These are phyloP conservation scores for Nevesoporus exiguus DNA, from an alignment of 768 basidiomycete species.

Conservation along the genomic window DNA sequence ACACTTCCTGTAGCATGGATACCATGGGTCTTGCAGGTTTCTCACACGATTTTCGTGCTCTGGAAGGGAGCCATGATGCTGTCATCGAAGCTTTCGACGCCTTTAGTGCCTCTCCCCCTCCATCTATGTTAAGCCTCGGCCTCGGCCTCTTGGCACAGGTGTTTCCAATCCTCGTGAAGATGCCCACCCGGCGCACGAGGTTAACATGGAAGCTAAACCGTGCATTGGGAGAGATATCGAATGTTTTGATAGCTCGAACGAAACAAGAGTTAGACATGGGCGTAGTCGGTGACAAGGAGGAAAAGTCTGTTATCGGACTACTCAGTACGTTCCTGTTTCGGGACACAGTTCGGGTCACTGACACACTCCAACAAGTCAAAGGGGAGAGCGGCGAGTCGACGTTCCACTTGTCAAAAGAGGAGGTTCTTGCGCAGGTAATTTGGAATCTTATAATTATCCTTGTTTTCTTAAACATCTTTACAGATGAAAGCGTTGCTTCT, in stretches of 20 bases:
- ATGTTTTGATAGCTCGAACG: conserved; percentile 38
- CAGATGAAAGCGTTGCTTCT: conserved; percentile 22
- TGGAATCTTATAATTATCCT: not conserved
- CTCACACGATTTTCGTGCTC: conserved; percentile 53
- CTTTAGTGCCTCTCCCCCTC: conserved; percentile 21
- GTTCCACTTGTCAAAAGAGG: conserved; percentile 26
- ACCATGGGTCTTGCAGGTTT: conserved; percentile 60
- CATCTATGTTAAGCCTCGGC: conserved; percentile 27
- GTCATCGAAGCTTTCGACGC: conserved; percentile 41
- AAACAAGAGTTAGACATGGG: conserved; percentile 31
- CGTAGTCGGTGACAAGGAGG: conserved; percentile 20
- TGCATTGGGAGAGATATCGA: conserved; percentile 41
- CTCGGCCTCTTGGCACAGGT: conserved; percentile 36
- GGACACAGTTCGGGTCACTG: not conserved
- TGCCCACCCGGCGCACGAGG: conserved; percentile 38
- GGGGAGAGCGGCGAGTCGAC: conserved; percentile 29
- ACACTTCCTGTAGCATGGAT: conserved; percentile 40
- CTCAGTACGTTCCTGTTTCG: conserved; percentile 19
- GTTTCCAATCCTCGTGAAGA: conserved; percentile 34
- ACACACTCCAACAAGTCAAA: conserved; percentile 31
- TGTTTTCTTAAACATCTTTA: conserved; percentile 21
- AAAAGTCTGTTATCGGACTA: conserved; percentile 22
- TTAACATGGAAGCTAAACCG: conserved; percentile 19
- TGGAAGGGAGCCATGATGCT: conserved; percentile 45
- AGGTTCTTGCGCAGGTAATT: conserved; percentile 27